A percentile compares a stretch with the other conserved stretches of the same genome.
Conservation (phyloP, 1,139 yeast genomes). For the Yamadazyma sp. region DNA sequence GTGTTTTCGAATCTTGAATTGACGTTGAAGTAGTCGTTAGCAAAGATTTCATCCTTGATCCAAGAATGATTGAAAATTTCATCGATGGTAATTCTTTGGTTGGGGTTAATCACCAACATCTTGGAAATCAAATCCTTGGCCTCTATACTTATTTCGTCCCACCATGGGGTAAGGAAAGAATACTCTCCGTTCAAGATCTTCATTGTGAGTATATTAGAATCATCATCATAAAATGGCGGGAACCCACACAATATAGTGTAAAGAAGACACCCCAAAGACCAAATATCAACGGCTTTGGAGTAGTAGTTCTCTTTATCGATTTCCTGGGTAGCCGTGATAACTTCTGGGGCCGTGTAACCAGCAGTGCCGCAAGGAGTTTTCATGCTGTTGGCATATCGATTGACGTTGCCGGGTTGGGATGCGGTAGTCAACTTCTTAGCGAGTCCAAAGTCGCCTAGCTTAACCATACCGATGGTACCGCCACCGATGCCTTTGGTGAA, state of each 20-base stretch:
- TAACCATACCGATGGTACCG: constrained; percentile 84
- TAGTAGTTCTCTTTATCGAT: constrained; percentile 62
- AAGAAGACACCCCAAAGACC: constrained; percentile 93
- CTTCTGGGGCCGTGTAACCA: constrained; percentile 87
- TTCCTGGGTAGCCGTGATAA: constrained; percentile 51
- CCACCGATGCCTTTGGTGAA: constrained; percentile 80
- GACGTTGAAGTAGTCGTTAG: constrained; percentile 19
- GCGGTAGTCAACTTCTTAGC: constrained; percentile 63
- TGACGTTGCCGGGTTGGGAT: constrained; percentile 12
- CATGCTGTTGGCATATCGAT: constrained; percentile 39
- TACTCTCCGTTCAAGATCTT: constrained; percentile 84
- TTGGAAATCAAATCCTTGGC: constrained; percentile 68
- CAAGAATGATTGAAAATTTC: constrained; percentile 62
- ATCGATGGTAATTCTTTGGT: constrained; percentile 58
- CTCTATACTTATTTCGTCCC: constrained; percentile 85
- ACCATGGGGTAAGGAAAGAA: constrained; percentile 88
- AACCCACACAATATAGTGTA: constrained; percentile 91
- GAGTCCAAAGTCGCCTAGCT: constrained; percentile 90
- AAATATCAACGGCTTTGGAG: constrained; percentile 89
- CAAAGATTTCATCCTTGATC: constrained; percentile 22
- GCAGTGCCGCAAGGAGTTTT: constrained; percentile 69
- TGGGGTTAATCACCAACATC: constrained; percentile 62
- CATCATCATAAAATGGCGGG: constrained; percentile 94
- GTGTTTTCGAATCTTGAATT: constrained; percentile 16
- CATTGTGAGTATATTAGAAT: constrained; percentile 73